These are phyloP conservation scores for Boletellus emodensis DNA, from an alignment of 768 basidiomycete species.

Conservation along the genomic window DNA sequence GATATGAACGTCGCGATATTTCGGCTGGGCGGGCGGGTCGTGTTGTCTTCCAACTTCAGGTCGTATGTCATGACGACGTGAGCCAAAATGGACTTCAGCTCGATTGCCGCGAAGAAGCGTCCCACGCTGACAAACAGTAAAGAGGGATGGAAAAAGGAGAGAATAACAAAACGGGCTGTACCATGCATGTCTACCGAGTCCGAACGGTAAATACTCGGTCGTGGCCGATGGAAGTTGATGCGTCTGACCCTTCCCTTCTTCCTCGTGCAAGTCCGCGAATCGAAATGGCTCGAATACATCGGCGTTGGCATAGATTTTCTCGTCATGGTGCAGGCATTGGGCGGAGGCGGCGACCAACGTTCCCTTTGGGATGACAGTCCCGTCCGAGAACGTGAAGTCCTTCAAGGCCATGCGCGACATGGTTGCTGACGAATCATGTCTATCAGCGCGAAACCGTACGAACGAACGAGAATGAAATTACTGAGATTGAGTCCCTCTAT, in stretches of 20 bases:
- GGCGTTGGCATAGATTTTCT: constrained; percentile 29
- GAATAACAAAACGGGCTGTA: neutral
- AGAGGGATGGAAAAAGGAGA: neutral
- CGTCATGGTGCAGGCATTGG: constrained; percentile 19
- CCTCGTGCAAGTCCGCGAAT: constrained; percentile 23
- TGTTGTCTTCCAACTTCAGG: constrained; percentile 1
- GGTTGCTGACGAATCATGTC: constrained; percentile 20
- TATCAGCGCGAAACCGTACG: no score
- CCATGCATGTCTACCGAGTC: constrained; percentile 22
- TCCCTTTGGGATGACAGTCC: constrained; percentile 30
- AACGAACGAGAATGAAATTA: neutral
- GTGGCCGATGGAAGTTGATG: constrained; percentile 34
- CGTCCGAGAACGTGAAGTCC: constrained; percentile 32
- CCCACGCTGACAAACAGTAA: constrained; percentile 6
- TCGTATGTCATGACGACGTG: constrained; percentile 12
- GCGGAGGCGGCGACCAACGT: constrained; percentile 20
- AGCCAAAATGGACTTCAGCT: constrained; percentile 14
- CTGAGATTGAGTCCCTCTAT: neutral
- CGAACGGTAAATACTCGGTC: constrained; percentile 35
- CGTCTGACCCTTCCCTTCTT: constrained; percentile 28
- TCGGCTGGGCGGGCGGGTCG: neutral
- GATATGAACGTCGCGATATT: neutral
- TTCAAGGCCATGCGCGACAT: constrained; percentile 30
- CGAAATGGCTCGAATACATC: constrained; percentile 36
- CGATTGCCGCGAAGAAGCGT: constrained; percentile 11